Conservation (phyloP, 352 stramenopile genomes). For the Globisporangium recalcitrans region DNA sequence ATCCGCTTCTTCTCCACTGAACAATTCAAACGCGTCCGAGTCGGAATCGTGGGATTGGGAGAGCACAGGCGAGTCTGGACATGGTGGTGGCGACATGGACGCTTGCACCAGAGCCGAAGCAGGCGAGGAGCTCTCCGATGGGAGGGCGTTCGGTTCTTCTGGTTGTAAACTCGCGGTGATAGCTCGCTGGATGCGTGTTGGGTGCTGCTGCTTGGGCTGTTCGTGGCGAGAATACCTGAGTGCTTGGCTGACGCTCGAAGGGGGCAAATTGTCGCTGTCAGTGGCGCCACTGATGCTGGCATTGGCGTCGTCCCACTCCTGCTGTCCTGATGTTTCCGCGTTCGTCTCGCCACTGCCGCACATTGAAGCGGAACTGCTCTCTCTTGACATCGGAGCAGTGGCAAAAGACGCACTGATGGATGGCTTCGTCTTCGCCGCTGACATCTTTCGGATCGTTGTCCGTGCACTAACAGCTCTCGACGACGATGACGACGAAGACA, state of each 20-base stretch:
- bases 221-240: neutral
- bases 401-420: neutral
- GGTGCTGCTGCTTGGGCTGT: neutral
- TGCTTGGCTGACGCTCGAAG: neutral
- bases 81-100: neutral
- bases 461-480: neutral
- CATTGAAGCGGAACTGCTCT: neutral
- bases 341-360: too few relatives aligned
- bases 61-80: neutral
- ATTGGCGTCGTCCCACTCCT: neutral
- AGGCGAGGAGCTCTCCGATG: neutral
- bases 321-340: neutral
- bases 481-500: neutral
- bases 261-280: neutral
- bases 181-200: neutral
- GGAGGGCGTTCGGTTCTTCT: neutral
- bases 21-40: conserved; percentile 10
- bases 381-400: neutral
- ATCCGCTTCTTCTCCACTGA: conserved; percentile 3
- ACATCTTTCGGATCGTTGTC: conserved; percentile 3
- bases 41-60: neutral
- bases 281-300: neutral
- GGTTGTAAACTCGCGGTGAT: neutral
- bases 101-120: neutral
- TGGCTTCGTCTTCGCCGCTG: neutral